Evolutionary conservation across 1,284 basidiomycete genomes (phyloP), one percentile per base, ranked within the genome.

Genomic region (Schizophyllum commune): DNA sequence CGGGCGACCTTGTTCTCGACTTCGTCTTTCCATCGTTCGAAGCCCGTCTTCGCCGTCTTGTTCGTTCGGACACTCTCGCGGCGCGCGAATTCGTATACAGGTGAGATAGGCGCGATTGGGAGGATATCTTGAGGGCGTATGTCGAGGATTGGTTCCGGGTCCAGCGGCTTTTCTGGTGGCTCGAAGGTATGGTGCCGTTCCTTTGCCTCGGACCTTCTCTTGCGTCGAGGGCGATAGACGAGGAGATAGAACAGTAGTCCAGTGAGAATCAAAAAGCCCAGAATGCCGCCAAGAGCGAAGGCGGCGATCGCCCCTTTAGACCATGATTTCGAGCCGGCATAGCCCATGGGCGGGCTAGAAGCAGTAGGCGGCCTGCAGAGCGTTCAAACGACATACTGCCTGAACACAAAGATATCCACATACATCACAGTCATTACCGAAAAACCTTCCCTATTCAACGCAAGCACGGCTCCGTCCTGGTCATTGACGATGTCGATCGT

Each of bases 301-400:
- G 85, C 88, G 32, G 86, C 87, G 60, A 87, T 82, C 0, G 84
- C 83, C 52, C 86, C 86, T 63, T 74, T 73, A 4, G 81, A 65
- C 39, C 72, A 73, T 52, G 27, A 32, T 19, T 20, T 56, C 51
- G 60, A 21, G 57, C 69, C 66, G 53, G 68, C 57, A 54, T 52
- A 55, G 27, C 60, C 61, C 34, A 61, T 60, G 19, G 65, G 64
- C 47, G 61, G 62, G 58, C 47, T 54, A 22, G 65, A 15, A 15
- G 65, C 53, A 7, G 34, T 7, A 39, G 34, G 34, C 6, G 34
- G 34, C 34, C 34, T 39, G 34, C 6, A 39, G 34, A 13, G 13
- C n/a, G n/a, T n/a, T n/a, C n/a, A n/a, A n/a, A n/a, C n/a, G n/a
- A n/a, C n/a, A n/a, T n/a, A n/a, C n/a, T n/a, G n/a, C n/a, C n/a